Conservation (phyloP, 306 rosid genomes). For the Pyrus bretschneideri region DNA sequence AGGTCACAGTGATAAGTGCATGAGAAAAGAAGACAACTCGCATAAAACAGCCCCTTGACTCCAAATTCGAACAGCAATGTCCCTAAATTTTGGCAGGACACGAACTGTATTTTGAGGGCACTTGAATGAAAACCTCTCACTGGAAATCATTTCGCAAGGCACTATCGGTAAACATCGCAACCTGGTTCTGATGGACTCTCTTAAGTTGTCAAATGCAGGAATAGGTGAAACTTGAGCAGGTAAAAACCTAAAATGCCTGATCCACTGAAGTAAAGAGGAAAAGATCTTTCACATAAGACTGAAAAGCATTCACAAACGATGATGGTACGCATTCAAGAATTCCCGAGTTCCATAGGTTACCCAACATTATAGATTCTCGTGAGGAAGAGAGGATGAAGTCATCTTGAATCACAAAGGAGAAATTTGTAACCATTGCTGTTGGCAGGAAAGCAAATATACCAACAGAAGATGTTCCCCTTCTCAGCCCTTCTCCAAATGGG, state of each 20-base stretch:
- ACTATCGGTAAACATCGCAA: neutral
- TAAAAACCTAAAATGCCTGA: conserved; percentile 1
- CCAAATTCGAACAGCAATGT: neutral
- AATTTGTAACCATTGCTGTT: conserved; percentile 13
- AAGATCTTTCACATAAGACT: neutral
- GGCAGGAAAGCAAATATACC: conserved; percentile 18
- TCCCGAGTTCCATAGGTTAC: conserved; percentile 15
- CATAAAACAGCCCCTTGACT: neutral
- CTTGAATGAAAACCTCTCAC: neutral
- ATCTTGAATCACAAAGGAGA: conserved; percentile 19
- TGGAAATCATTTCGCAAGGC: conserved; percentile 1
- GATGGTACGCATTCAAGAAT: conserved; percentile 20
- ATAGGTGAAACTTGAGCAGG: neutral
- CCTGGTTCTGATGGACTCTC: neutral
- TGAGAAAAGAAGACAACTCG: neutral
- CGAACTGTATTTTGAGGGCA: neutral
- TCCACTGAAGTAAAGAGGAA: neutral
- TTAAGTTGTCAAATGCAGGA: neutral
- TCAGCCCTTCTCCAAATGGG: conserved; percentile 10
- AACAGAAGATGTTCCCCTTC: neutral
- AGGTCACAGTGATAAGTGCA: conserved; percentile 5
- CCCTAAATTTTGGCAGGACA: conserved; percentile 10
- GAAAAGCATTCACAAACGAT: conserved; percentile 11
- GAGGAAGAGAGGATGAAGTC: conserved; percentile 23
- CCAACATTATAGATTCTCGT: conserved; percentile 14